A percentile compares a stretch with the other conserved stretches of the same genome.
Evolutionary conservation across 208 protist genomes (phyloP).

Genomic region (Trypanosoma rangeli): DNA sequence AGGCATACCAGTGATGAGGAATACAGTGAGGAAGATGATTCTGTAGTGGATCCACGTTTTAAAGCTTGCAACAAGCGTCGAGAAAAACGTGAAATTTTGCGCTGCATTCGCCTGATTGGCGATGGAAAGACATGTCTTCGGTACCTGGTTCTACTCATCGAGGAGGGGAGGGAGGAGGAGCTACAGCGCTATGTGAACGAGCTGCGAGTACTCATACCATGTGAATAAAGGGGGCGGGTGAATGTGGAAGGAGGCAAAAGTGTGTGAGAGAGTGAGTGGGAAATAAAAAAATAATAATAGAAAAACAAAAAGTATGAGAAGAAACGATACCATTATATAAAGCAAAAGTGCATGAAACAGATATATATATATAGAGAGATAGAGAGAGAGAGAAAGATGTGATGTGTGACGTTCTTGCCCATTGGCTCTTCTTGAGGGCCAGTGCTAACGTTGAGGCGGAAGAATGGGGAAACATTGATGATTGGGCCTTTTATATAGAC

Average conservation of each 20-base stretch:
- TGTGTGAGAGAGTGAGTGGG: too few relatives aligned
- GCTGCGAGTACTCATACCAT: constrained; percentile 45
- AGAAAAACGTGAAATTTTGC: constrained; percentile 58
- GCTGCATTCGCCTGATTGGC: constrained; percentile 54
- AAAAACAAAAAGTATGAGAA: too few relatives aligned
- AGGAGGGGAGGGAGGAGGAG: constrained; percentile 45
- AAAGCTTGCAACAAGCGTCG: not conserved
- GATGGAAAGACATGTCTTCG: constrained; percentile 83
- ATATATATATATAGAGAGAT: too few relatives aligned
- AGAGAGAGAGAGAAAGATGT: too few relatives aligned
- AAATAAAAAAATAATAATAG: too few relatives aligned
- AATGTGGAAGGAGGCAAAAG: not conserved
- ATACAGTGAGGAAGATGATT: constrained; percentile 12
- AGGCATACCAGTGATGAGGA: constrained; percentile 31
- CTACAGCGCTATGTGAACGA: constrained; percentile 75
- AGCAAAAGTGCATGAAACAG: too few relatives aligned
- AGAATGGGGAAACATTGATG: not conserved
- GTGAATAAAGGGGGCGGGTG: not conserved
- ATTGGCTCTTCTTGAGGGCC: too few relatives aligned
- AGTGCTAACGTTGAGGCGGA: not conserved
- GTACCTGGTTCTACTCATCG: constrained; percentile 63
- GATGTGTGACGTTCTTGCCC: too few relatives aligned
- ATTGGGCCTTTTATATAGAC: too few relatives aligned
- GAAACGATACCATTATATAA: too few relatives aligned
- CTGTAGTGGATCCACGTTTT: constrained; percentile 1